Base-by-base conservation (phyloP, 305 asterid genomes). In the Plantago coronopus region DNA sequence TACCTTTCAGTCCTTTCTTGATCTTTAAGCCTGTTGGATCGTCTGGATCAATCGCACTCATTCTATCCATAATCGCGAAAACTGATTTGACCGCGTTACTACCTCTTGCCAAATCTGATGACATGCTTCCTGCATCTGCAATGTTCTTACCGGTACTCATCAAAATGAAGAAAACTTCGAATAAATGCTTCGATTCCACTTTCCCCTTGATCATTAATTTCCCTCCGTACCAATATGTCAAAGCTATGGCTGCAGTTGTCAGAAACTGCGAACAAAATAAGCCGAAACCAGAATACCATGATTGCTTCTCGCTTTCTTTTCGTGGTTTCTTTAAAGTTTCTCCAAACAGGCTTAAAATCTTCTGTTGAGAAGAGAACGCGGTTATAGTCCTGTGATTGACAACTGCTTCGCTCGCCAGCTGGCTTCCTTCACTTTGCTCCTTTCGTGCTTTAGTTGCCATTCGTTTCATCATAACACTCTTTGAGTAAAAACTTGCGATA, bases 201-300 rank as follows among this genome's bases (percentile, higher is more conserved):
- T 55, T 10, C 19, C 74, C 76, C 54, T 74, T 59, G 70, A 81
- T 86, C 88, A 88, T 83, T 21, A 86, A 78, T 68, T 79, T 71
- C 51, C 96, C 94, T 2, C 95, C 95, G 20, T 88, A 88, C 96
- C 96, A 88, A 66, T 65, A 88, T 3, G 90, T 82, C 61, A 88
- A 53, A 57, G 96, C 87, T 53, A 86, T 76, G 16, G 80, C 48
- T 0, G 83, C 81, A 0, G 84, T 79, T 5, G 89, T 83, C 2
- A 82, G 57, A 66, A 86, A 86, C 29, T 88, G 95, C 0, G 96
- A 88, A 34, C 44, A 29, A 21, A 72, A 80, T 53, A 88, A 58
- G 17, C 89, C 95, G 12, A 64, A n/a, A 2, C 82, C 87, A 0
- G 96, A 82, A 20, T 81, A 29, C 91, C 91, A 86, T 1, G 96